phyloP scores from a whole-genome alignment of 2,329 filamentous ascomycete genomes.

The Blastomyces percursus region DNA sequence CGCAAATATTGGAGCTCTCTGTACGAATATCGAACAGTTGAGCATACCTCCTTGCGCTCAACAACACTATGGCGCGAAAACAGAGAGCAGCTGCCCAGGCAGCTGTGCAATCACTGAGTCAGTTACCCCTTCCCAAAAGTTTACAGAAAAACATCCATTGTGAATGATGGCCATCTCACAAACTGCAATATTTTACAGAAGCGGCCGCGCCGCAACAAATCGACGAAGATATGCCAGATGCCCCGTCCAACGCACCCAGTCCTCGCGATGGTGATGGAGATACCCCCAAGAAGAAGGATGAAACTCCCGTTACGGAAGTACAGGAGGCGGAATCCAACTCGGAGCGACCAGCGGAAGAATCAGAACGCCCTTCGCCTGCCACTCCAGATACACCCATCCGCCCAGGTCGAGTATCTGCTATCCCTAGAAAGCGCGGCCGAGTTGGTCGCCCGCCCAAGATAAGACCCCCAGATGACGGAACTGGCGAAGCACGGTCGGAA shows the following conservation, averaged over 20 bases:
- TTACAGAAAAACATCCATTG: neutral
- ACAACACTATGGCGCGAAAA: conserved; percentile 33
- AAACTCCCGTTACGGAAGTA: conserved; percentile 8
- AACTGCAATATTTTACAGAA: conserved; percentile 21
- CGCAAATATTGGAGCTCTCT: neutral
- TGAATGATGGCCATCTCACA: neutral
- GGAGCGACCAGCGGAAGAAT: conserved; percentile 30
- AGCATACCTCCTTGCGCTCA: neutral
- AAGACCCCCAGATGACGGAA: conserved; percentile 52
- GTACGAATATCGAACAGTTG: neutral
- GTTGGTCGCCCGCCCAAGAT: conserved; percentile 83
- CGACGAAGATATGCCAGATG: conserved; percentile 37
- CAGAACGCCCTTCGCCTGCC: conserved; percentile 27
- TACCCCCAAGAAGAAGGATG: conserved; percentile 10
- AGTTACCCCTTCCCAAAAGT: conserved; percentile 11
- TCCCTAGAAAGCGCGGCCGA: conserved; percentile 54
- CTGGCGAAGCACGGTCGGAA: conserved; percentile 34
- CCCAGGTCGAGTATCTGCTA: conserved; percentile 43
- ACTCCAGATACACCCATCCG: conserved; percentile 43
- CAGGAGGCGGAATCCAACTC: conserved; percentile 21
- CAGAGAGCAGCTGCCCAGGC: conserved; percentile 37
- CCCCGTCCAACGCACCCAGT: conserved; percentile 22
- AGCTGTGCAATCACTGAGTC: conserved; percentile 38
- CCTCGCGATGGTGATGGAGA: conserved; percentile 25
- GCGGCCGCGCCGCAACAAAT: conserved; percentile 31